Conservation (phyloP, 495 filamentous ascomycete genomes). For the Hypomontagnella monticulosa region DNA sequence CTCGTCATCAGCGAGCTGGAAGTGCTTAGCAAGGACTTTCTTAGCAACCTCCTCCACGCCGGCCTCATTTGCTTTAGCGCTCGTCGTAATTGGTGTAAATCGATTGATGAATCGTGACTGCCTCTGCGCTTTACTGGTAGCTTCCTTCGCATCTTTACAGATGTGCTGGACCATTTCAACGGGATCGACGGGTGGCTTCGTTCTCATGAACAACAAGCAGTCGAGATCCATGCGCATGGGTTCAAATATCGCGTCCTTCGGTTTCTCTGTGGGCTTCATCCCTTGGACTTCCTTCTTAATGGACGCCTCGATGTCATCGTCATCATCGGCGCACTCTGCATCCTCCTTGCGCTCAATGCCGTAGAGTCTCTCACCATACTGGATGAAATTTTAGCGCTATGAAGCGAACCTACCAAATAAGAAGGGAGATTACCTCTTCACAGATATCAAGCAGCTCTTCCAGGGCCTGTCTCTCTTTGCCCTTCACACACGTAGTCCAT, state of each 20-base stretch:
- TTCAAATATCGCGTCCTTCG: slow-evolving; percentile 61
- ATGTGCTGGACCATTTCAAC: slow-evolving; percentile 80
- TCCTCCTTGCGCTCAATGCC: slow-evolving; percentile 52
- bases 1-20: slow-evolving; percentile 61
- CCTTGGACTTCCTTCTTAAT: slow-evolving; percentile 80
- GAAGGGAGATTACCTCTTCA: slow-evolving; percentile 67
- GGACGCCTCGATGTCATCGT: slow-evolving; percentile 76
- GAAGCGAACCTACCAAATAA: not conserved
- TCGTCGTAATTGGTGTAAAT: slow-evolving; percentile 79
- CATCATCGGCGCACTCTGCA: slow-evolving; percentile 49
- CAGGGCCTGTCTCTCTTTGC: slow-evolving; percentile 79
- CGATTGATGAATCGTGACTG: slow-evolving; percentile 81
- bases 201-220: slow-evolving; percentile 78
- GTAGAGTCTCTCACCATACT: slow-evolving; percentile 71
- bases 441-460: slow-evolving; percentile 78
- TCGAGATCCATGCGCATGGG: slow-evolving; percentile 76
- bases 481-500: slow-evolving; percentile 87
- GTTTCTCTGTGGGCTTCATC: slow-evolving; percentile 63
- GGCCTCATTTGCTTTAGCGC: slow-evolving; percentile 80
- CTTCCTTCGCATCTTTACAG: slow-evolving; percentile 68
- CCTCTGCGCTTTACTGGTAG: slow-evolving; percentile 60
- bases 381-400: slow-evolving; percentile 12
- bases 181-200: slow-evolving; percentile 76
- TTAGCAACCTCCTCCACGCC: slow-evolving; percentile 77
- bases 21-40: slow-evolving; percentile 75